A percentile compares a stretch with the other conserved stretches of the same genome.
Conservation (phyloP, 768 basidiomycete genomes). For the Mycena haematopus region DNA sequence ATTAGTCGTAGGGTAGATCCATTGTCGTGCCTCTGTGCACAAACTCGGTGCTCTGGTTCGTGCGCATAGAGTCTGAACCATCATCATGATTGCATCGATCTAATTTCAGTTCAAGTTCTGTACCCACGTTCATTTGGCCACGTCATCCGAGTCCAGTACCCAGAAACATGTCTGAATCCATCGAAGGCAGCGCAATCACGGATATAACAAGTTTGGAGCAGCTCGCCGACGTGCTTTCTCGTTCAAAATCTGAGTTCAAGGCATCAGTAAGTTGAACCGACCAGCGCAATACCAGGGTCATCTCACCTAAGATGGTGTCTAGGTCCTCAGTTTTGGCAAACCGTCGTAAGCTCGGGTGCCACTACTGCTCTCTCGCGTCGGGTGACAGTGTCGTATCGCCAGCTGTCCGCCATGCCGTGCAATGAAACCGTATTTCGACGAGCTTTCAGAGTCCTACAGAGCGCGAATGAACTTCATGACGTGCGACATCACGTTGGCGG, state of each 20-base stretch:
- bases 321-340: not conserved
- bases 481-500: not conserved
- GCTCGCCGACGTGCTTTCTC: not conserved
- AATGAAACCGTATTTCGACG: constrained; percentile 2
- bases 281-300: not conserved
- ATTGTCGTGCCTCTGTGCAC: no score
- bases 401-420: constrained; percentile 3
- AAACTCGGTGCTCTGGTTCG: no score
- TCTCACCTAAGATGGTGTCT: not conserved
- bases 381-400: not conserved
- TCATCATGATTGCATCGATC: no score
- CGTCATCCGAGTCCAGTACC: not conserved
- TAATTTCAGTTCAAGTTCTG: not conserved
- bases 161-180: not conserved
- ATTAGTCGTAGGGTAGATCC: no score
- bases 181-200: not conserved
- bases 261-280: not conserved
- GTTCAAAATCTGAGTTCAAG: not conserved
- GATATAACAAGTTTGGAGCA: not conserved
- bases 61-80: no score
- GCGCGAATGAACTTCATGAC: not conserved
- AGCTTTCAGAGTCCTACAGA: constrained; percentile 1
- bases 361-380: not conserved
- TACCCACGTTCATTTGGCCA: not conserved
- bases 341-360: not conserved